These are phyloP conservation scores for Meira nashicola DNA, from an alignment of 1,284 basidiomycete genomes.

Conservation along the genomic window DNA sequence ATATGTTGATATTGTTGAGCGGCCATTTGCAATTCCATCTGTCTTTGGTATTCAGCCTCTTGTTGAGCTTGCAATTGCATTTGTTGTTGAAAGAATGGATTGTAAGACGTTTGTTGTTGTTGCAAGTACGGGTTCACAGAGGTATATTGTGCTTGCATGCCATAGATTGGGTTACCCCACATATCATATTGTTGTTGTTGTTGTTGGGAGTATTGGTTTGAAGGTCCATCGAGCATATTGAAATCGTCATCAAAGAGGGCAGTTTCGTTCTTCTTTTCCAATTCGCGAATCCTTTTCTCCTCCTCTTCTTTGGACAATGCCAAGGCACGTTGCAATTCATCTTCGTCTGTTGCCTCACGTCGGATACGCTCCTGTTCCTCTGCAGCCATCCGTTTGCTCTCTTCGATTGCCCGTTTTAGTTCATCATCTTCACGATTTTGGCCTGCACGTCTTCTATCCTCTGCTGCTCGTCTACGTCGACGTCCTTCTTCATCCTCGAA, in stretches of 20 bases:
- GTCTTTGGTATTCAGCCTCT: conserved; percentile 51
- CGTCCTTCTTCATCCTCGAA: conserved; percentile 69
- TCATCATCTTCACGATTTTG: conserved; percentile 58
- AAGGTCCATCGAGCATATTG: conserved; percentile 38
- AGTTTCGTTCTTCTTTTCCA: conserved; percentile 70
- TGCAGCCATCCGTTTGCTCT: conserved; percentile 54
- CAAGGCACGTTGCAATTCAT: conserved; percentile 73
- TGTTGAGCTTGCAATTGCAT: conserved; percentile 64
- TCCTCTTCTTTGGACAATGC: conserved; percentile 77
- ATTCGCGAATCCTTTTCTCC: conserved; percentile 51
- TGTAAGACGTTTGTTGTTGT: conserved; percentile 55
- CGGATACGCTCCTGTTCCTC: conserved; percentile 45
- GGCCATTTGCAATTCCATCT: conserved; percentile 53
- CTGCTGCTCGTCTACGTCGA: conserved; percentile 69
- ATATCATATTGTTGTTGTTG: conserved; percentile 33
- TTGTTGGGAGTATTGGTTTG: conserved; percentile 25
- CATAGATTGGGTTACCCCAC: conserved; percentile 41
- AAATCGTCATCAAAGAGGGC: conserved; percentile 70
- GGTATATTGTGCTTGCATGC: conserved; percentile 57
- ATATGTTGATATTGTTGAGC: conserved; percentile 54
- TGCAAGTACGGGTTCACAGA: conserved; percentile 59
- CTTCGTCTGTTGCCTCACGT: conserved; percentile 58
- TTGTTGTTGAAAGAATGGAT: conserved; percentile 54
- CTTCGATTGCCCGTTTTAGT: conserved; percentile 56
- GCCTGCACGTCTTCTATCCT: conserved; percentile 55